Percentiles rank a stretch among this genome's conserved stretches.
Evolutionary conservation across 2,329 filamentous ascomycete species (phyloP).

Genomic region (Exophiala spinifera): DNA sequence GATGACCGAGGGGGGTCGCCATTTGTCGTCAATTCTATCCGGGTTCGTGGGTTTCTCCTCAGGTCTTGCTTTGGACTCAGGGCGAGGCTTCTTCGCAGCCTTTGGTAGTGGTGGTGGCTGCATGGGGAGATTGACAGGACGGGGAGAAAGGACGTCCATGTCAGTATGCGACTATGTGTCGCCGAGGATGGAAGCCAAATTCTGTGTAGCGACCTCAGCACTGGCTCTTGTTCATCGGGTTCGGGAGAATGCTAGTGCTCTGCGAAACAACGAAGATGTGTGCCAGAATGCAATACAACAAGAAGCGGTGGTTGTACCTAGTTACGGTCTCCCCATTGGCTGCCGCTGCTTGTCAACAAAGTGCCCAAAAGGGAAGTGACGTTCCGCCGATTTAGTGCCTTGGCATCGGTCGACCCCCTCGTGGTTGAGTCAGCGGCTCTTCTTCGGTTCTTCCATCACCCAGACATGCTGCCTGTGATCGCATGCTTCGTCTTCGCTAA

Average conservation of each 20-base stretch:
- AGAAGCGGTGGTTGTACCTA: neutral
- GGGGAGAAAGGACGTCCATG: conserved; percentile 50
- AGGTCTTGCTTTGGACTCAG: conserved; percentile 34
- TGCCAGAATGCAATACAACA: neutral
- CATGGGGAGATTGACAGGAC: conserved; percentile 47
- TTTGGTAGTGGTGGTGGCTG: conserved; percentile 41
- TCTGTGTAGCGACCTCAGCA: neutral
- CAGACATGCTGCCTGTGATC: too few relatives aligned
- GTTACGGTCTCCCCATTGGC: neutral
- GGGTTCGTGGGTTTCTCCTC: conserved; percentile 37
- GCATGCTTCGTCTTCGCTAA: neutral
- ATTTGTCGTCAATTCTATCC: conserved; percentile 38
- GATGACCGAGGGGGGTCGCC: conserved; percentile 45
- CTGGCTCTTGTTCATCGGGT: too few relatives aligned
- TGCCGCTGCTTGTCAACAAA: neutral
- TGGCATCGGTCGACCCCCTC: neutral
- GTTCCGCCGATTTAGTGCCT: neutral
- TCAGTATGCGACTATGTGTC: conserved; percentile 1
- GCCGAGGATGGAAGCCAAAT: neutral
- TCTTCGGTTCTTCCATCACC: too few relatives aligned
- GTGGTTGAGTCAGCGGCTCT: too few relatives aligned
- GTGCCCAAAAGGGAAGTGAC: neutral
- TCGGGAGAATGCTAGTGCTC: neutral
- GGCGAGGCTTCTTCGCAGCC: conserved; percentile 34
- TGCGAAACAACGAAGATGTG: neutral